These are phyloP conservation scores for Rugosomyces carneus DNA, from an alignment of 1,284 basidiomycete species.

Conservation along the genomic window DNA sequence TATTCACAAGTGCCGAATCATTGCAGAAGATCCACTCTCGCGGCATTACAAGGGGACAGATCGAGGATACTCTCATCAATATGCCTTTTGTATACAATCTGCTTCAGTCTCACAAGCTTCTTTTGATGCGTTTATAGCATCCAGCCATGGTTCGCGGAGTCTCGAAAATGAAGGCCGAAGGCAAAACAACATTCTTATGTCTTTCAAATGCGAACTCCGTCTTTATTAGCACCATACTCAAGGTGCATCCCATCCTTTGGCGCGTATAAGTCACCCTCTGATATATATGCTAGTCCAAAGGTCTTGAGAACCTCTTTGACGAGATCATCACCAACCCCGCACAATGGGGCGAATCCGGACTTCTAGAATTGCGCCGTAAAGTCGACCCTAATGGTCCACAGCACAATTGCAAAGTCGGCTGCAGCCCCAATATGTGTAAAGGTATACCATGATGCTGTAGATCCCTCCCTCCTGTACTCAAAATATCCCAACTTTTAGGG, in stretches of 20 bases:
- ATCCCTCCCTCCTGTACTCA: background rate
- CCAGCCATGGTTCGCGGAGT: slow-evolving; percentile 95
- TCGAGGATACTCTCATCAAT: slow-evolving; percentile 70
- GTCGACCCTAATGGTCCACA: slow-evolving; percentile 74
- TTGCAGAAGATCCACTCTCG: slow-evolving; percentile 66
- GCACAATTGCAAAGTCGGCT: slow-evolving; percentile 84
- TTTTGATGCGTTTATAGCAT: slow-evolving; percentile 53
- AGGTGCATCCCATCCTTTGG: slow-evolving; percentile 36
- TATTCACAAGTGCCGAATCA: slow-evolving; percentile 56
- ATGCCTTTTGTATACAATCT: slow-evolving; percentile 78
- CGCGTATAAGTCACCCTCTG: background rate
- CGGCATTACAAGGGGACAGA: slow-evolving; percentile 67
- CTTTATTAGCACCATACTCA: slow-evolving; percentile 86
- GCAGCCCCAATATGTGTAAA: slow-evolving; percentile 98
- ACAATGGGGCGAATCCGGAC: slow-evolving; percentile 67
- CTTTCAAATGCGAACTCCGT: slow-evolving; percentile 93
- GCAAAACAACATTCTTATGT: slow-evolving; percentile 80
- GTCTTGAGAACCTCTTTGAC: slow-evolving; percentile 68
- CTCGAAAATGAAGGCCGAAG: slow-evolving; percentile 60
- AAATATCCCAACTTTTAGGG: slow-evolving; percentile 41
- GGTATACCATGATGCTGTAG: slow-evolving; percentile 35
- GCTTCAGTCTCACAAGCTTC: background rate
- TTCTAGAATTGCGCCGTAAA: slow-evolving; percentile 74
- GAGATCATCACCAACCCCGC: slow-evolving; percentile 94
- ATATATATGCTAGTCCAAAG: slow-evolving; percentile 52